These are phyloP conservation scores for Tuctoria greenei DNA, from an alignment of 176 grass and related monocot species.

Conservation along the genomic window DNA sequence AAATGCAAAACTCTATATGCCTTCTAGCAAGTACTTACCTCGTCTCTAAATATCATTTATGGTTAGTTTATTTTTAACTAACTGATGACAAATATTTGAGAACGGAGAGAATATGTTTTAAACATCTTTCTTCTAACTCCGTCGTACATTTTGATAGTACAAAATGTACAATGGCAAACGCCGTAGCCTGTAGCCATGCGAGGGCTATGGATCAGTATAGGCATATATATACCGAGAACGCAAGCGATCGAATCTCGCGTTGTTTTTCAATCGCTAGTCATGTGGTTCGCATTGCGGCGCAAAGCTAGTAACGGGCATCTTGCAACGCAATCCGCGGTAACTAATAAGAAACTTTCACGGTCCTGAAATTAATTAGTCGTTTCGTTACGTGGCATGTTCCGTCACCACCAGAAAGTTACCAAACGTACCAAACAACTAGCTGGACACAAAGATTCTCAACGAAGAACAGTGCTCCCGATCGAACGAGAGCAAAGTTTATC, in stretches of 20 bases:
- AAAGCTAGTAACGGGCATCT: not conserved
- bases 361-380: not conserved
- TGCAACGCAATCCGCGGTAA: not conserved
- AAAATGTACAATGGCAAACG: too few relatives aligned
- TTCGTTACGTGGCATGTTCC: not conserved
- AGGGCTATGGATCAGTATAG: not conserved
- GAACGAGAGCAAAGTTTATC: not conserved
- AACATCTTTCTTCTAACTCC: not conserved
- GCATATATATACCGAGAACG: not conserved
- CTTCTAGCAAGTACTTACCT: not conserved
- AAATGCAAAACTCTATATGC: not conserved
- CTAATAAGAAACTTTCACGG: not conserved
- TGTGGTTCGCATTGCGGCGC: not conserved
- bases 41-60: too few relatives aligned
- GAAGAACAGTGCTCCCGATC: constrained; percentile 6
- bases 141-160: not conserved
- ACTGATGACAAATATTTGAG: too few relatives aligned
- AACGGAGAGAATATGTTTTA: too few relatives aligned
- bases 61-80: too few relatives aligned
- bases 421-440: not conserved
- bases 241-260: not conserved
- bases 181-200: not conserved
- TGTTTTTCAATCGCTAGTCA: not conserved
- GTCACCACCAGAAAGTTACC: not conserved
- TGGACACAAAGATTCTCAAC: constrained; percentile 26